These are phyloP conservation scores for Crucihimalaya himalaica DNA, from an alignment of 345 rosid genomes.

Conservation along the genomic window DNA sequence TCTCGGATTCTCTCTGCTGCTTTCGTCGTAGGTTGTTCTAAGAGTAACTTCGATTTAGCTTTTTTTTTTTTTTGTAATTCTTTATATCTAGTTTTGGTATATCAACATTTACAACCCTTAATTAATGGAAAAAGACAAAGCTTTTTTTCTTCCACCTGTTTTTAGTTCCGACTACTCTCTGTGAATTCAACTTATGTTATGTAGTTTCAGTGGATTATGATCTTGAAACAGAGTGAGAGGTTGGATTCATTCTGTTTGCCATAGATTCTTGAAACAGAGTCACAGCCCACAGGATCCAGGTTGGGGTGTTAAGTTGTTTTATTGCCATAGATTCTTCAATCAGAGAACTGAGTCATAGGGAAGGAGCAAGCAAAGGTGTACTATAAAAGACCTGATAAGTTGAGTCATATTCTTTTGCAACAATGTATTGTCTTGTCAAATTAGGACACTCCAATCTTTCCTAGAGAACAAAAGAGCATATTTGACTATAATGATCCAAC, in stretches of 20 bases:
- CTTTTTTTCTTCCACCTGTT: neutral
- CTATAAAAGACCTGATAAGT: neutral
- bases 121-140: constrained; percentile 45
- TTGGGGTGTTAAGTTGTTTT: neutral
- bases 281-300: neutral
- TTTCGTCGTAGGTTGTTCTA: constrained; percentile 37
- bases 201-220: constrained; percentile 7
- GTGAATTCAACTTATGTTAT: constrained; percentile 6
- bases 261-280: neutral
- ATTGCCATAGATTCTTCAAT: neutral
- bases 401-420: neutral
- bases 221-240: constrained; percentile 13
- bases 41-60: constrained; percentile 32
- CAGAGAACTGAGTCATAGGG: neutral
- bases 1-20: neutral
- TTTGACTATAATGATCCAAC: neutral
- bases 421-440: constrained; percentile 6
- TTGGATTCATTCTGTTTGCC: constrained; percentile 11
- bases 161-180: neutral
- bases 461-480: neutral
- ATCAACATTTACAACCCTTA: constrained; percentile 56
- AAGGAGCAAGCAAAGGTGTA: neutral
- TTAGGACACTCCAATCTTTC: neutral
- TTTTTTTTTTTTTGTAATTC: constrained; percentile 22
- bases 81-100: constrained; percentile 41